Evolutionary conservation across 768 basidiomycete species (phyloP).

Genomic region (Coprinopsis cinerea): DNA sequence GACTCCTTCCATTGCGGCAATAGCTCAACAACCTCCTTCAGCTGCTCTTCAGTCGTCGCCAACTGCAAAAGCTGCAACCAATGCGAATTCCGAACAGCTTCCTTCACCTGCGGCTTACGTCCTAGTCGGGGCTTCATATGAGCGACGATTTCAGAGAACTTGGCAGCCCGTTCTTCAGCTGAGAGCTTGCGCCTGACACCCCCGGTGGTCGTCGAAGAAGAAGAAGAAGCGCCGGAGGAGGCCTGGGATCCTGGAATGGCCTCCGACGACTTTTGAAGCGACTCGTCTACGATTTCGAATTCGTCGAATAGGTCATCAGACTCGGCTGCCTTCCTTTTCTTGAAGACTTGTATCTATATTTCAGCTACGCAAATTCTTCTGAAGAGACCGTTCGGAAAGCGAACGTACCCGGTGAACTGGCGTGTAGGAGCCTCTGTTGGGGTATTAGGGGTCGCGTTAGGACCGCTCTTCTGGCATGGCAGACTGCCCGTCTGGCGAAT

Average conservation of each 20-base stretch:
- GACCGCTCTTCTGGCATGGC: too few species aligned
- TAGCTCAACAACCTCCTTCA: conserved; percentile 38
- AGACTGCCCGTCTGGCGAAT: too few species aligned
- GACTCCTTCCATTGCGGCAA: conserved; percentile 48
- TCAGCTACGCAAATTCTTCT: background rate
- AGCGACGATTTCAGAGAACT: conserved; percentile 28
- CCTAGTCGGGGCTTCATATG: conserved; percentile 37
- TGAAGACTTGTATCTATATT: conserved; percentile 18
- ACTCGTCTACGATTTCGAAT: conserved; percentile 17
- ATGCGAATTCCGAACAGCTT: conserved; percentile 34
- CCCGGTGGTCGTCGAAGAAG: conserved; percentile 2
- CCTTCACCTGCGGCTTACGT: conserved; percentile 26
- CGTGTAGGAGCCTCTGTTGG: too few species aligned
- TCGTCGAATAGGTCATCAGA: conserved; percentile 28
- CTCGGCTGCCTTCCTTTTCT: conserved; percentile 24
- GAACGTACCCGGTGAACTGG: conserved; percentile 1
- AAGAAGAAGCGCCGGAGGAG: background rate
- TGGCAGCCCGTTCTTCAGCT: conserved; percentile 22
- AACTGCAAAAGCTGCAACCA: conserved; percentile 50
- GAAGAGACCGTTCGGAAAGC: too few species aligned
- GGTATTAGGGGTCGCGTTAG: too few species aligned
- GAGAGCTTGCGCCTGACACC: conserved; percentile 19
- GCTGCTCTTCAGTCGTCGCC: conserved; percentile 42
- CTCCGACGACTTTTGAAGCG: conserved; percentile 14
- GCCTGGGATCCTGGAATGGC: background rate